Evolutionary conservation across 2,329 filamentous ascomycete genomes (phyloP), one percentile per base, ranked within the genome.

Genomic region (Talaromyces sp.): DNA sequence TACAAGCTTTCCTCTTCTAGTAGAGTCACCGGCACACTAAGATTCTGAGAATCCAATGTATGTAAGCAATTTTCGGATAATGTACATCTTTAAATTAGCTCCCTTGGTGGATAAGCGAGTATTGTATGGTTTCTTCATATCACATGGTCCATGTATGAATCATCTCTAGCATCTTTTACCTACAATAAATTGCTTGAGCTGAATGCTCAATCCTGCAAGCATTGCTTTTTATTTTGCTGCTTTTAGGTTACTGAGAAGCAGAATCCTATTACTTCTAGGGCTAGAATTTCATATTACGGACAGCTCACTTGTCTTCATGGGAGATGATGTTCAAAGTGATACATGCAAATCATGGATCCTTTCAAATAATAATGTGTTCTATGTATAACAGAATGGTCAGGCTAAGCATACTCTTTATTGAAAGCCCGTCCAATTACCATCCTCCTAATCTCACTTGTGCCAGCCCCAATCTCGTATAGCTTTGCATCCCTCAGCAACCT

Each of bases 391-490:
- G 8, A 52, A 47, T 7, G 9, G 13, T 15, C 27, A 33, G 33
- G 1, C 35, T 3, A 73, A 49, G 75, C 86, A 76, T 89, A 96
- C 78, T 96, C 89, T 80, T 90, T 93, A 78, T 97, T 97, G 71
- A 97, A 97, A 0, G 89, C 90, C 69, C 93, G 84, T 33, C 95
- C 94, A 74, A 99, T 97, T 4, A 99, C 92, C 87, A 98, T 96
- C 69, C 93, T 85, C 69, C 95, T 85, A 60, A 99, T 89, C 81
- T 99, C 95, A 67, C 92, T 97, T 3, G 95, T 98, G 6, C 95
- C 95, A 5, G 95, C 95, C 1, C 95, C 95, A 75, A 99, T 98
- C 80, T 98, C 95, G 77, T 99, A 99, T 67, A 99, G 78, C 75
- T 90, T 90, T 3, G 88, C 87, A 79, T 90, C 88, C 73, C 95